phyloP scores from a whole-genome alignment of 768 basidiomycete species.

The Lepiota brunneoincarnata region DNA sequence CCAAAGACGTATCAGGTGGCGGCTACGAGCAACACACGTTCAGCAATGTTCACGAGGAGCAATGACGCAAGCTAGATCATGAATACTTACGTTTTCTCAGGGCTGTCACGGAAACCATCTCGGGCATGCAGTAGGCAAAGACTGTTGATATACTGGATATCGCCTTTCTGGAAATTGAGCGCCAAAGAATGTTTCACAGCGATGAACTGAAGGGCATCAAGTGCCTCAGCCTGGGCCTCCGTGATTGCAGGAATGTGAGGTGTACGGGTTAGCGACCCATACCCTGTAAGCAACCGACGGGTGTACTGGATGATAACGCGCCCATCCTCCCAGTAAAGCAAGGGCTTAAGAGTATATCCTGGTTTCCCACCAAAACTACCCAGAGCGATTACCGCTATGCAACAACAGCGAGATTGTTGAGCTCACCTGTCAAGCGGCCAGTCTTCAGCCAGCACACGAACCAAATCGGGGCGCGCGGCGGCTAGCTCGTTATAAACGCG shows the following conservation, averaged over 20 bases:
- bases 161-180: conserved; percentile 46
- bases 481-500: conserved; percentile 48
- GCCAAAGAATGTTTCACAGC: conserved; percentile 41
- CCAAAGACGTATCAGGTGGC: conserved; percentile 45
- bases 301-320: conserved; percentile 45
- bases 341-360: conserved; percentile 33
- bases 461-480: conserved; percentile 42
- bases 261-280: conserved; percentile 29
- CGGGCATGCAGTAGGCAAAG: conserved; percentile 44
- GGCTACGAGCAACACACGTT: conserved; percentile 22
- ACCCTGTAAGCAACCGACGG: conserved; percentile 42
- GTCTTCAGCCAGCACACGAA: conserved; percentile 36
- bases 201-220: conserved; percentile 33
- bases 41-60: neutral
- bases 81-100: conserved; percentile 37
- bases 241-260: conserved; percentile 41
- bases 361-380: conserved; percentile 36
- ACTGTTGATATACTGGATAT: conserved; percentile 50
- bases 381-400: neutral
- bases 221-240: conserved; percentile 48
- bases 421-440: conserved; percentile 34
- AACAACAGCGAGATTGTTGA: neutral
- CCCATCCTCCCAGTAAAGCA: conserved; percentile 37
- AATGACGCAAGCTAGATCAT: conserved; percentile 1
- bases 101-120: conserved; percentile 41